Base-by-base conservation (phyloP, 1,284 basidiomycete genomes). In the Chalciporus piperatoides region DNA sequence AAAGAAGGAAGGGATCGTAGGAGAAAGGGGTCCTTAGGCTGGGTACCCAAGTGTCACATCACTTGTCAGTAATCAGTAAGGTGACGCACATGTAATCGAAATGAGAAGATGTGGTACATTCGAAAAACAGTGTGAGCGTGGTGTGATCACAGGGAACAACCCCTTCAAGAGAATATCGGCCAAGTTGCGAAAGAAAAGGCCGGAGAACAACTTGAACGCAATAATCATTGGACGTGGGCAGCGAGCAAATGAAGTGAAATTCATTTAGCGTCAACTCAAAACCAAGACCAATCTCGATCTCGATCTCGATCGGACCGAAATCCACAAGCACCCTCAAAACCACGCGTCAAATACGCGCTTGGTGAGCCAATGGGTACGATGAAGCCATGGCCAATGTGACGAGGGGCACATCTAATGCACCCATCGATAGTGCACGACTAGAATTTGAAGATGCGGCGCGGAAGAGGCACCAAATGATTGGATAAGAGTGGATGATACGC, bases 401-500 rank as follows among this genome's bases (percentile, higher is more conserved):
- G 35, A 36, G 32, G 32, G n/a, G 8, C 32, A n/a, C 28, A 33
- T 7, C 32, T 33, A 15, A 33, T 15, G 32, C 6, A 33, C 6
- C 28, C 6, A 33, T 33, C 32, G 11, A 33, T 33, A 33, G 32
- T 33, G 32, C n/a, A 12, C 32, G 3, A 15, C 32, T 14, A 33
- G 32, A 33, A 37, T 30, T 43, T 10, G 6, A 44, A 44, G n/a
- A 33, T 33, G 21, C 21, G 14, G 32, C 32, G 8, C 15, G 17
- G 17, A 38, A n/a, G 32, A 36, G 32, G 35, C 32, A 30, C 25
- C 21, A 33, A 25, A 19, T 24, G 17, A 41, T 27, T 23, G 49
- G 12, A 32, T 28, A 54, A 53, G 27, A 25, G 35, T 37, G 24
- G 38, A 30, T n/a, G 32, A 42, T 19, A 38, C 4, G 17, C 21